phyloP scores from a whole-genome alignment of 768 basidiomycete genomes.

The Favolaschia claudopus region DNA sequence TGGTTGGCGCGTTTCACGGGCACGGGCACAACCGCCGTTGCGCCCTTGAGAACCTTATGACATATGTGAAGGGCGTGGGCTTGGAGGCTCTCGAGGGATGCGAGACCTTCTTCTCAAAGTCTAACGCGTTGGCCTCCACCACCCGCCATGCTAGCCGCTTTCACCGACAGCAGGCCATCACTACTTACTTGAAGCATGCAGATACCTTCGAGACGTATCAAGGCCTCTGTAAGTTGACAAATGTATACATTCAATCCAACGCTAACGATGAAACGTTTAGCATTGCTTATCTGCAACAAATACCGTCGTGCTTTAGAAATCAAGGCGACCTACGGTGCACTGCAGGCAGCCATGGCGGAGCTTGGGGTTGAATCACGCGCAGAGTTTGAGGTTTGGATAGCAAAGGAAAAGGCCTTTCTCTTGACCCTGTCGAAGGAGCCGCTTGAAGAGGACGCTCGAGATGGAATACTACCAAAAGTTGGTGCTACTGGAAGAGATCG shows the following conservation, averaged over 20 bases:
- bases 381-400: constrained; percentile 12
- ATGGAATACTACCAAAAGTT: constrained; percentile 14
- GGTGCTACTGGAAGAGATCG: not conserved
- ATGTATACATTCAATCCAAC: too few species aligned
- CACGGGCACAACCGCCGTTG: constrained; percentile 11
- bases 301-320: not conserved
- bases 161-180: constrained; percentile 13
- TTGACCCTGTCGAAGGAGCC: constrained; percentile 3
- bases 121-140: constrained; percentile 14
- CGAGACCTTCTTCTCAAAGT: constrained; percentile 14
- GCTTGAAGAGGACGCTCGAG: constrained; percentile 1
- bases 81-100: constrained; percentile 17
- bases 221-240: constrained; percentile 8
- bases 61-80: constrained; percentile 7
- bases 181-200: not conserved
- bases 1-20: constrained; percentile 8
- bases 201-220: not conserved
- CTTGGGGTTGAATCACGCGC: not conserved
- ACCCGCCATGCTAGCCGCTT: constrained; percentile 7
- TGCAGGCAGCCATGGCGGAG: not conserved
- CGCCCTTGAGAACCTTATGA: constrained; percentile 7
- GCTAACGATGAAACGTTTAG: too few species aligned
- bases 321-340: not conserved
- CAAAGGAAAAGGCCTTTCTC: constrained; percentile 6
- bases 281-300: not conserved